These are phyloP conservation scores for Angomonas desouzai DNA, from an alignment of 208 protist genomes.

Conservation along the genomic window DNA sequence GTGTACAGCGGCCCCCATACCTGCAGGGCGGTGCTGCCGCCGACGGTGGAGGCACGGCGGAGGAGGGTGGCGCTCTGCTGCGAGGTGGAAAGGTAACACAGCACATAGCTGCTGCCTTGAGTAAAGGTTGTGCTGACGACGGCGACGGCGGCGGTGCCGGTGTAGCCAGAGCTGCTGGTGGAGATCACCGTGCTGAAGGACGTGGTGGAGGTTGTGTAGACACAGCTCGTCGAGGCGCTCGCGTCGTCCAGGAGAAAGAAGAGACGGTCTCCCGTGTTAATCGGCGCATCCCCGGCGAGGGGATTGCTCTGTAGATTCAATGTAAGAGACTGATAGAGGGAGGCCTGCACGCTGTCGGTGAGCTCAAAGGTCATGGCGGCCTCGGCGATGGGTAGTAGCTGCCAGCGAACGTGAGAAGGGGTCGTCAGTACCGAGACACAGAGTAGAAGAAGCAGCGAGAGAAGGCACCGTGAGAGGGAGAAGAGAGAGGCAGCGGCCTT, in stretches of 20 bases:
- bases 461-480: too few species aligned
- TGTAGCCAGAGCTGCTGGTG: constrained; percentile 32
- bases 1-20: constrained; percentile 75
- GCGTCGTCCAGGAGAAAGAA: constrained; percentile 45
- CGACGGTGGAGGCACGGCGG: constrained; percentile 21
- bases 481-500: too few species aligned
- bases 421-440: background rate
- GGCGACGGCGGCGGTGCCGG: constrained; percentile 28
- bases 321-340: constrained; percentile 74
- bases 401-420: background rate
- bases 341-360: constrained; percentile 63
- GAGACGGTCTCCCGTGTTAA: constrained; percentile 54
- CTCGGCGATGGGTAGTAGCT: constrained; percentile 16
- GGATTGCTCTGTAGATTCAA: constrained; percentile 58
- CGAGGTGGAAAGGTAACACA: constrained; percentile 63
- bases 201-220: constrained; percentile 6
- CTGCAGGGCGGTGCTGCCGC: constrained; percentile 18
- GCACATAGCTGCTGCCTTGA: constrained; percentile 43
- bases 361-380: constrained; percentile 58
- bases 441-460: background rate
- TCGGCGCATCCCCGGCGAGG: constrained; percentile 42
- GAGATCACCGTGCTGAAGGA: constrained; percentile 11
- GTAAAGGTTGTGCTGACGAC: constrained; percentile 47
- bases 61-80: constrained; percentile 31
- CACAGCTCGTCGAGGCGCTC: constrained; percentile 16